Conservation (phyloP, 495 filamentous ascomycete genomes). For the Penicillium paradoxum region DNA sequence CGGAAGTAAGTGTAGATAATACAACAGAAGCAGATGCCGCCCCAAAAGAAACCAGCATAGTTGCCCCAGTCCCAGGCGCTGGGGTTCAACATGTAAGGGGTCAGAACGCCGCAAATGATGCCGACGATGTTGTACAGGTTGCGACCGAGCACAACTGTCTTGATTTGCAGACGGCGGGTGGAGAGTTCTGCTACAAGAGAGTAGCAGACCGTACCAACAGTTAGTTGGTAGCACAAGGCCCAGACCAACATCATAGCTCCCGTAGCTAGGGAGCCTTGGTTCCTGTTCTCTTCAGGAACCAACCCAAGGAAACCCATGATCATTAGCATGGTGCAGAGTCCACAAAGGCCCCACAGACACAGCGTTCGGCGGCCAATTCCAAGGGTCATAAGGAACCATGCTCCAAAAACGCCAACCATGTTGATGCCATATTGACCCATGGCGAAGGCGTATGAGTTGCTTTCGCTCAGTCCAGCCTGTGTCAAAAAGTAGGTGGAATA, state of each 20-base stretch:
- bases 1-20: conserved; percentile 73
- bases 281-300: conserved; percentile 48
- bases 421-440: conserved; percentile 74
- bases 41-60: conserved; percentile 82
- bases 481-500: conserved; percentile 77
- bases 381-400: conserved; percentile 67
- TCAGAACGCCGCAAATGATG: conserved; percentile 65
- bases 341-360: conserved; percentile 63
- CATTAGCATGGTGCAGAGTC: conserved; percentile 60
- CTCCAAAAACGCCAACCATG: conserved; percentile 65
- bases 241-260: conserved; percentile 69
- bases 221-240: conserved; percentile 69
- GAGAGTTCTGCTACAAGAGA: conserved; percentile 72
- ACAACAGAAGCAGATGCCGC: conserved; percentile 65
- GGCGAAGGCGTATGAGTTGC: conserved; percentile 62
- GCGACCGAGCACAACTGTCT: conserved; percentile 68
- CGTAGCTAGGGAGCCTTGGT: conserved; percentile 57
- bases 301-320: conserved; percentile 71
- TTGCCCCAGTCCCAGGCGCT: conserved; percentile 70
- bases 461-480: conserved; percentile 59
- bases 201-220: conserved; percentile 75
- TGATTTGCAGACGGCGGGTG: conserved; percentile 68
- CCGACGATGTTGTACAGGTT: conserved; percentile 68
- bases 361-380: conserved; percentile 67
- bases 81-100: conserved; percentile 73